Evolutionary conservation across 2,329 filamentous ascomycete genomes (phyloP).

Genomic region (Beauveria caledonica): DNA sequence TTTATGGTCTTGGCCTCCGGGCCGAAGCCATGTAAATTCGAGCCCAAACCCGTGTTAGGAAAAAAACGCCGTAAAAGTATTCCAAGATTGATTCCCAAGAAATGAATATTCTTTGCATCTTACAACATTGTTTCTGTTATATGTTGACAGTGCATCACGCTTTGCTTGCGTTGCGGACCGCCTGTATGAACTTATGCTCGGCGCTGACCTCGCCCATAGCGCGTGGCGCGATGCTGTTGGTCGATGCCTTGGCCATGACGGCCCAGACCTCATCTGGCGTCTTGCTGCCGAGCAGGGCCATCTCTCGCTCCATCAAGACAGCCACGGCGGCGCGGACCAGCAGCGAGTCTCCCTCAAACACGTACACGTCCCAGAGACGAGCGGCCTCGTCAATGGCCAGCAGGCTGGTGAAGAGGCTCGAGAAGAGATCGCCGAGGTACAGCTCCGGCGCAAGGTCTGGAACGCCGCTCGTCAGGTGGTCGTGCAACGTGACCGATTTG

Average conservation of each 20-base stretch:
- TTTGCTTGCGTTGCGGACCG: slow-evolving; percentile 33
- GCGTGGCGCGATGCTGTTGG: slow-evolving; percentile 22
- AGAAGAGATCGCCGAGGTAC: slow-evolving; percentile 55
- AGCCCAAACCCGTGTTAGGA: background rate
- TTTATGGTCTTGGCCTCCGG: background rate
- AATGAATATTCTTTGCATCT: background rate
- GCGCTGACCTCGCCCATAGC: slow-evolving; percentile 35
- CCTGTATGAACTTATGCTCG: slow-evolving; percentile 40
- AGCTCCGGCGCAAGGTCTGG: slow-evolving; percentile 37
- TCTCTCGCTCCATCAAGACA: slow-evolving; percentile 48
- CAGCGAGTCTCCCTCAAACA: slow-evolving; percentile 70
- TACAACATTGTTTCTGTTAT: background rate
- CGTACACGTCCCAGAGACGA: slow-evolving; percentile 72
- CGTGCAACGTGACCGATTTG: slow-evolving; percentile 56
- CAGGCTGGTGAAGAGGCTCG: slow-evolving; percentile 53
- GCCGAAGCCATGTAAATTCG: background rate
- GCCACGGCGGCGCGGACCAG: slow-evolving; percentile 65
- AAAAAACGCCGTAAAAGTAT: slow-evolving; percentile 3
- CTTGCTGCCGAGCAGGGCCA: slow-evolving; percentile 40
- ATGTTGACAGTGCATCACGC: slow-evolving; percentile 13
- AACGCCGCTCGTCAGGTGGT: slow-evolving; percentile 50
- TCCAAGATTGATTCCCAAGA: slow-evolving; percentile 4
- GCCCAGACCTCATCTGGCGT: slow-evolving; percentile 35
- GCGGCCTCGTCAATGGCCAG: slow-evolving; percentile 62
- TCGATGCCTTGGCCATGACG: slow-evolving; percentile 26